Conservation (phyloP, 768 basidiomycete genomes). For the Serendipita sp. region DNA sequence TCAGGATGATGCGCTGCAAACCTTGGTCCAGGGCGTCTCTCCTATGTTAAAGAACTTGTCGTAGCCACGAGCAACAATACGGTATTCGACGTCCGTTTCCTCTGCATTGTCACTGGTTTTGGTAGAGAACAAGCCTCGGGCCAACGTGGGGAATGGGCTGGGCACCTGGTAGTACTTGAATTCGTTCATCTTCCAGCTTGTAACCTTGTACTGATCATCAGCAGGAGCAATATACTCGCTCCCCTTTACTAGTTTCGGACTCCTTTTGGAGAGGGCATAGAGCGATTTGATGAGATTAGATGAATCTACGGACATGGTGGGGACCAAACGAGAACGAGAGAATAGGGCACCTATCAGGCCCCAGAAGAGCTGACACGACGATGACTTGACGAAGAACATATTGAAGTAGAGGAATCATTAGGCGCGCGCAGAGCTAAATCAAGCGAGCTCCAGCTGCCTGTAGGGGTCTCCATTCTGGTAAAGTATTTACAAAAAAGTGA, state of each 20-base stretch:
- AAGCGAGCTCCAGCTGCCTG: background rate
- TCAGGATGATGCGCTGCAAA: conserved; percentile 23
- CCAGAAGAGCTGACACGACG: background rate
- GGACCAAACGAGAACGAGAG: background rate
- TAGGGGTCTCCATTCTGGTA: background rate
- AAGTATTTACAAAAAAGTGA: background rate
- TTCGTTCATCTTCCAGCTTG: conserved; percentile 97
- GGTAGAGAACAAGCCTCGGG: conserved; percentile 70
- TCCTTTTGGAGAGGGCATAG: conserved; percentile 31
- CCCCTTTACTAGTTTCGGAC: conserved; percentile 49
- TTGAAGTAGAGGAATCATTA: background rate
- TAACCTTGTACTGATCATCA: conserved; percentile 35
- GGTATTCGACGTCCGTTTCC: conserved; percentile 22
- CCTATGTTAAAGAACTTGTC: conserved; percentile 99
- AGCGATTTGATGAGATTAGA: conserved; percentile 42
- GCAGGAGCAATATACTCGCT: conserved; percentile 40
- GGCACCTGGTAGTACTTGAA: conserved; percentile 83
- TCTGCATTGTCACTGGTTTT: conserved; percentile 14
- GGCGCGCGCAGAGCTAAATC: background rate
- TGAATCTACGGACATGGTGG: background rate
- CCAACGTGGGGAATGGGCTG: conserved; percentile 88
- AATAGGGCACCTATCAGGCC: background rate
- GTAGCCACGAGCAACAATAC: conserved; percentile 81
- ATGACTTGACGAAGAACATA: background rate
- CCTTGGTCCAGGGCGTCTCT: conserved; percentile 89